Evolutionary conservation across 2,329 filamentous ascomycete species (phyloP).

Genomic region (Stachybotrys elegans): DNA sequence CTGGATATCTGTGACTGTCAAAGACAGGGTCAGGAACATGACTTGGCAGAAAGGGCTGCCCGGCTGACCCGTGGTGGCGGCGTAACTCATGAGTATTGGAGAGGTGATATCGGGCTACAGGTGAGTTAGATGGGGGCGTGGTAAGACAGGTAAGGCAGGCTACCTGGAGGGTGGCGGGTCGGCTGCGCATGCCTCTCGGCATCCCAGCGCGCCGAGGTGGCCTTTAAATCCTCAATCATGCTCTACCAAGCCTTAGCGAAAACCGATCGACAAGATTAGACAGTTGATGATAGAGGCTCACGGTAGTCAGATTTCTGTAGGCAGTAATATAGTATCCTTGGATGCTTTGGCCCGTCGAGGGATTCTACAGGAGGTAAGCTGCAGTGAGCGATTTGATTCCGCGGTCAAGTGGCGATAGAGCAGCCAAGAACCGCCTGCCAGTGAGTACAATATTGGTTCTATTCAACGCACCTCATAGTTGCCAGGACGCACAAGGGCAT

Average conservation of each 20-base stretch:
- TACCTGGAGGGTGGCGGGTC: slow-evolving; percentile 49
- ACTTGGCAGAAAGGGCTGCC: slow-evolving; percentile 28
- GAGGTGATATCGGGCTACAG: slow-evolving; percentile 52
- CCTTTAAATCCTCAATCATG: slow-evolving; percentile 60
- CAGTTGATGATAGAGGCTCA: no score
- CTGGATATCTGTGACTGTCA: slow-evolving; percentile 43
- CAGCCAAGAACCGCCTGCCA: no score
- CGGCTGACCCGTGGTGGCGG: slow-evolving; percentile 43
- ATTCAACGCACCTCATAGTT: slow-evolving; percentile 68
- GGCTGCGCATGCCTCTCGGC: slow-evolving; percentile 53
- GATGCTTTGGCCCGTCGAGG: slow-evolving; percentile 53
- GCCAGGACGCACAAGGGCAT: slow-evolving; percentile 72
- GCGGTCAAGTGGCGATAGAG: no score
- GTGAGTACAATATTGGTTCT: no score
- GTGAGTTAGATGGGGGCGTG: slow-evolving; percentile 54
- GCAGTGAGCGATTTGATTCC: no score
- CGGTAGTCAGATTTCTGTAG: slow-evolving; percentile 73
- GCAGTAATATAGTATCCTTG: slow-evolving; percentile 74
- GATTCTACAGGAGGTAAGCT: slow-evolving; percentile 37
- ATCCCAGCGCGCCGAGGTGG: slow-evolving; percentile 58
- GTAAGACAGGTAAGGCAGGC: slow-evolving; percentile 49
- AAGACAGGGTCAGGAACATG: slow-evolving; percentile 37
- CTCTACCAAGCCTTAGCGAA: no score
- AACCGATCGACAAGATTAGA: no score
- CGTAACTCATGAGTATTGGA: slow-evolving; percentile 45